Evolutionary conservation across 352 stramenopile genomes (phyloP).

Genomic region (Pythium brachiatum): DNA sequence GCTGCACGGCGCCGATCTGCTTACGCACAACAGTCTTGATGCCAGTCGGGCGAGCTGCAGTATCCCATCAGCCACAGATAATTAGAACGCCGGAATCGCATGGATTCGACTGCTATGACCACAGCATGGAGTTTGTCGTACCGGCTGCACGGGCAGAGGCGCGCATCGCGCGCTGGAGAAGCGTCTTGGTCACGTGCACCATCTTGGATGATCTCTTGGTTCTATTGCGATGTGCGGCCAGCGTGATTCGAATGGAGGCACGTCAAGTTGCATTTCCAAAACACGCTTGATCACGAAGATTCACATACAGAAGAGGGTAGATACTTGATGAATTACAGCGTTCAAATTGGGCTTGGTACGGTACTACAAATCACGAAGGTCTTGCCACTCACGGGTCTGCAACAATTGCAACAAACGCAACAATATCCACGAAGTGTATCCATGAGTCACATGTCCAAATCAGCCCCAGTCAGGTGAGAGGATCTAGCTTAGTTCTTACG

Average conservation of each 20-base stretch:
- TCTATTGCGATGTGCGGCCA: background rate
- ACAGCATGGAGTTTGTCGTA: background rate
- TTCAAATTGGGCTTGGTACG: slow-evolving; percentile 23
- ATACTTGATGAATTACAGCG: background rate
- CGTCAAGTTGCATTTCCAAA: background rate
- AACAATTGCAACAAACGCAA: slow-evolving; percentile 20
- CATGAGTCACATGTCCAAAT: slow-evolving; percentile 20
- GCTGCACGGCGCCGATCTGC: slow-evolving; percentile 18
- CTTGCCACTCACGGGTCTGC: slow-evolving; percentile 13
- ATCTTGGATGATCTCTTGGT: slow-evolving; percentile 2
- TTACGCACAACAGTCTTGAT: slow-evolving; percentile 6
- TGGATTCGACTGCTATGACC: background rate
- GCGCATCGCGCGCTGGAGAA: slow-evolving; percentile 22
- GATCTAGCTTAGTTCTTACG: slow-evolving; percentile 20
- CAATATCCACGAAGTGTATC: slow-evolving; percentile 22
- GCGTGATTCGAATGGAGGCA: slow-evolving; percentile 3
- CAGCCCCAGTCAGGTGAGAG: background rate
- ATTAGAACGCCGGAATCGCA: slow-evolving; percentile 2
- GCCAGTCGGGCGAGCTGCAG: slow-evolving; percentile 3
- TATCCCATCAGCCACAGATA: background rate
- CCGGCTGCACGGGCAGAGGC: slow-evolving; percentile 6
- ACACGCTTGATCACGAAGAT: background rate
- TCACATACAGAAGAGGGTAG: slow-evolving; percentile 9
- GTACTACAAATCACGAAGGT: slow-evolving; percentile 24
- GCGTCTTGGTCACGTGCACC: slow-evolving; percentile 20